Conservation (phyloP, 768 basidiomycete species). For the Auricularia cornea region DNA sequence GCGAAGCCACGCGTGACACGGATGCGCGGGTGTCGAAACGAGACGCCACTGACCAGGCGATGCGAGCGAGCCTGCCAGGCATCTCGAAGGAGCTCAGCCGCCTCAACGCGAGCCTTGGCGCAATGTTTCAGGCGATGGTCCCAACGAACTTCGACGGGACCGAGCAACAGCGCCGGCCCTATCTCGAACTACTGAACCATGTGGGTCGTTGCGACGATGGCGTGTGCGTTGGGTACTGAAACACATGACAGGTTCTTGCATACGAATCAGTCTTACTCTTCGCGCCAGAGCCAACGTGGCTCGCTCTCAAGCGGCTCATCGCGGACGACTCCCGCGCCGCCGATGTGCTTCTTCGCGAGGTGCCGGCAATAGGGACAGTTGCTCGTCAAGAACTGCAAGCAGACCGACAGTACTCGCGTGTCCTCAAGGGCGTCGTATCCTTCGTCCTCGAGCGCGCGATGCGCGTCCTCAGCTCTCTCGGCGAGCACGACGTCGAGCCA, state of each 20-base stretch:
- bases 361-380: not conserved
- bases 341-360: not conserved
- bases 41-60: not conserved
- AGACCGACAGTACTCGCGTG: not conserved
- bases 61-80: not conserved
- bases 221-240: not conserved
- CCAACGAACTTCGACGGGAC: not conserved
- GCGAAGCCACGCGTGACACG: not conserved
- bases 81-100: not conserved
- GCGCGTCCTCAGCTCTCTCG: not conserved
- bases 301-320: not conserved
- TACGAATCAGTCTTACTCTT: not conserved
- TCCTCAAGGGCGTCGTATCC: not conserved
- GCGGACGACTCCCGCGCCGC: not conserved
- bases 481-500: not conserved
- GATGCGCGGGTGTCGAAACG: not conserved
- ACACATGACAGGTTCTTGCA: not conserved
- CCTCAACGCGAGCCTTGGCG: not conserved
- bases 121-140: not conserved
- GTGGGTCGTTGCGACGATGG: not conserved
- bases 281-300: not conserved
- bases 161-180: not conserved
- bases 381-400: not conserved
- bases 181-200: not conserved
- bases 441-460: not conserved